Evolutionary conservation across 2,329 filamentous ascomycete genomes (phyloP).

Genomic region (Nothopassalora personata): DNA sequence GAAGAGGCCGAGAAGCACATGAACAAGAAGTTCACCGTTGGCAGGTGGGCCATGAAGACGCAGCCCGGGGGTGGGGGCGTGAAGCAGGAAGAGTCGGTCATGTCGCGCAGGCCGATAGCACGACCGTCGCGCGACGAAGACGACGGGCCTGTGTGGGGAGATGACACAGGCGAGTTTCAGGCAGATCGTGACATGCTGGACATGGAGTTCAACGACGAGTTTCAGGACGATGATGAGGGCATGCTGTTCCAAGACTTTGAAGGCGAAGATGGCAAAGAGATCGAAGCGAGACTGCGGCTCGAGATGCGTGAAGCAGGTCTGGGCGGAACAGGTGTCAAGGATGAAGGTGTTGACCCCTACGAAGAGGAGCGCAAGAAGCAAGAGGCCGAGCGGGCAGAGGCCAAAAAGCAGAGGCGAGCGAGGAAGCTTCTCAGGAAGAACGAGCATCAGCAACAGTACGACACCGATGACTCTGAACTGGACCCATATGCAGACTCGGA

Average conservation of each 20-base stretch:
- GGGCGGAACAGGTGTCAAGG: constrained; percentile 55
- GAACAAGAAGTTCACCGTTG: constrained; percentile 69
- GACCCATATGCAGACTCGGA: constrained; percentile 41
- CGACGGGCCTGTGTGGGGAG: constrained; percentile 36
- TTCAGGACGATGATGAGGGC: constrained; percentile 83
- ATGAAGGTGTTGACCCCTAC: constrained; percentile 56
- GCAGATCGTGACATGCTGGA: constrained; percentile 62
- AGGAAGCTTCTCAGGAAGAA: constrained; percentile 77
- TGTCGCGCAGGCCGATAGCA: constrained; percentile 16
- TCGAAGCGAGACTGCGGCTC: constrained; percentile 60
- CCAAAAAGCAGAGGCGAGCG: constrained; percentile 67
- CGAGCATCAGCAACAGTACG: constrained; percentile 83
- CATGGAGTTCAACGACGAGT: constrained; percentile 62
- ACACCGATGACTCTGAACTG: constrained; percentile 54
- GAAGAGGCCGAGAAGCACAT: constrained; percentile 83
- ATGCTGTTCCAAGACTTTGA: constrained; percentile 75
- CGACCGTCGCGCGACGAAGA: constrained; percentile 32
- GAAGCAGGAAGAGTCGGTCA: constrained; percentile 44
- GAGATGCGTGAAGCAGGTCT: constrained; percentile 84
- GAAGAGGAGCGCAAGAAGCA: constrained; percentile 61
- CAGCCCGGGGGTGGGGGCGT: constrained; percentile 50
- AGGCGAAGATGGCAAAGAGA: constrained; percentile 63
- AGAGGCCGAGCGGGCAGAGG: constrained; percentile 65
- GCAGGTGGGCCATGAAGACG: constrained; percentile 72
- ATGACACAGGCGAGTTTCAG: constrained; percentile 40